Percentiles rank a stretch among this genome's conserved stretches.
Conservation (phyloP, 2,329 filamentous ascomycete species). For the Sarocladiaceae sp. region DNA sequence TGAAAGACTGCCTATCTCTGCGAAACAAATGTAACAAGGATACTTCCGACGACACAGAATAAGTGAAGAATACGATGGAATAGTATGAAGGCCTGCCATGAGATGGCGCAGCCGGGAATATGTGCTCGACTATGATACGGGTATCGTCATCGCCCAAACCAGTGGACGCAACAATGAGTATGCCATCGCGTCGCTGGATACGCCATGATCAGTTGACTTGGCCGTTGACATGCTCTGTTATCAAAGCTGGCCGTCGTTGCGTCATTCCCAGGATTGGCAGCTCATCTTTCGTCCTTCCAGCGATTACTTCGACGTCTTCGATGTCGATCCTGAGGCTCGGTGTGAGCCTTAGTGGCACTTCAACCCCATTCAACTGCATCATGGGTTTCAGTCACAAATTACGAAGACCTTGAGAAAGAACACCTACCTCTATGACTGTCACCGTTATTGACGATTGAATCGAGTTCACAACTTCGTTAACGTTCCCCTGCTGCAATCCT, state of each 20-base stretch:
- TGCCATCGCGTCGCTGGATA: no score
- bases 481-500: slow-evolving; percentile 30
- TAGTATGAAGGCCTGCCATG: no score
- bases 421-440: slow-evolving; percentile 28
- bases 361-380: background rate
- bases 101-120: no score
- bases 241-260: background rate
- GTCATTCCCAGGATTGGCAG: background rate
- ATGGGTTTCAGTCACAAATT: background rate
- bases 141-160: no score
- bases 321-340: slow-evolving; percentile 10
- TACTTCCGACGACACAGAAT: no score
- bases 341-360: background rate
- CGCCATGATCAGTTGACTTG: background rate
- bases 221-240: background rate
- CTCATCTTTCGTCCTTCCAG: background rate
- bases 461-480: slow-evolving; percentile 18
- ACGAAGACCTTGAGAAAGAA: background rate
- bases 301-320: slow-evolving; percentile 3
- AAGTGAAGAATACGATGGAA: no score
- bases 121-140: no score
- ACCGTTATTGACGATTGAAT: slow-evolving; percentile 25
- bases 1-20: no score
- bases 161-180: no score
- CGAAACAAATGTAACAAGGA: no score